These are phyloP conservation scores for Neurospora sp. DNA, from an alignment of 495 filamentous ascomycete species.

Conservation along the genomic window DNA sequence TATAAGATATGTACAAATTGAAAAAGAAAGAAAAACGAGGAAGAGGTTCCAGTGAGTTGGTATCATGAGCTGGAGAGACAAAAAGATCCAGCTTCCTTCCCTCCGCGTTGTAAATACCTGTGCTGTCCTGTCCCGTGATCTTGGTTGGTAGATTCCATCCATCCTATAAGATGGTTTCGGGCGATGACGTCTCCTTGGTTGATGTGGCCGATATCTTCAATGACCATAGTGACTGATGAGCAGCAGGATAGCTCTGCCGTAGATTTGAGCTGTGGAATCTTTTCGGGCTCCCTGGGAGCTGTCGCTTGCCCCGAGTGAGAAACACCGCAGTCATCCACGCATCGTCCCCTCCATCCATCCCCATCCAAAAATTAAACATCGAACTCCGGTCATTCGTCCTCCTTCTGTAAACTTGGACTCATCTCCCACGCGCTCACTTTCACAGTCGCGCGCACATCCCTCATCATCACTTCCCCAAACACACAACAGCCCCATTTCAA, in stretches of 20 bases:
- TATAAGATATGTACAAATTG: not conserved
- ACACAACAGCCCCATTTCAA: not conserved
- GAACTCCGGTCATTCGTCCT: not conserved
- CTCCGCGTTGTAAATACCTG: not conserved
- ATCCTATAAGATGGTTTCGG: not conserved
- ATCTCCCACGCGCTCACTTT: not conserved
- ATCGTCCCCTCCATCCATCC: not conserved
- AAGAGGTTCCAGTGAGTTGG: not conserved
- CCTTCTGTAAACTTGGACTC: not conserved
- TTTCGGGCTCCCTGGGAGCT: no score
- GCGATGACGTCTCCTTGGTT: no score
- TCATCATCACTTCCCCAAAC: not conserved
- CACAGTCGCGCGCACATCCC: not conserved
- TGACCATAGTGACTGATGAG: no score
- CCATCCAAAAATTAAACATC: not conserved
- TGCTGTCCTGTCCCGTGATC: not conserved
- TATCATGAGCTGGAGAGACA: not conserved
- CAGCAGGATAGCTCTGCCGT: no score
- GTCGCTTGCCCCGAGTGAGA: no score
- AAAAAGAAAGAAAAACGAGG: not conserved
- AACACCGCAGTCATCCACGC: no score
- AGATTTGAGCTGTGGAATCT: no score
- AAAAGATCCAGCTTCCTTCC: not conserved
- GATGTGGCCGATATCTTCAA: no score
- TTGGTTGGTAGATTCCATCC: not conserved